A percentile compares a stretch with the other conserved stretches of the same genome.
Evolutionary conservation across 176 grass and related monocot species (phyloP).

Genomic region (Luzula sylvatica): DNA sequence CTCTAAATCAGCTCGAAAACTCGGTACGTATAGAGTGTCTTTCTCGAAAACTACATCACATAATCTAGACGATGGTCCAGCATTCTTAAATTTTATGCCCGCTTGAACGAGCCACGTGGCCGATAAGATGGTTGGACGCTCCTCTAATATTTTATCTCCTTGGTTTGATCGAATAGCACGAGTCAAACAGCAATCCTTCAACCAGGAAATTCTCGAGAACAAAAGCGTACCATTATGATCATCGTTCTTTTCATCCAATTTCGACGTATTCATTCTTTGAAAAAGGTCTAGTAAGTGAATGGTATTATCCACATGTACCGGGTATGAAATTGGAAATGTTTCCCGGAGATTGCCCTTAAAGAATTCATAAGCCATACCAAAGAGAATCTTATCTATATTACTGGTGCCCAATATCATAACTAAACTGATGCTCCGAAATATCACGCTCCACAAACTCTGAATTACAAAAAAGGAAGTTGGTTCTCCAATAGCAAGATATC

Average conservation of each 20-base stretch:
- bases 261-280: too few relatives aligned
- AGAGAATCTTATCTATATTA: too few relatives aligned
- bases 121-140: too few relatives aligned
- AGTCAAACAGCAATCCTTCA: too few relatives aligned
- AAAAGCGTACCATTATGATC: too few relatives aligned
- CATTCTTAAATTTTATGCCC: conserved; percentile 2
- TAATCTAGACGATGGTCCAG: neutral
- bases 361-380: too few relatives aligned
- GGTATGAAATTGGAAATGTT: neutral
- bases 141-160: too few relatives aligned
- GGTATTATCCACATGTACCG: neutral
- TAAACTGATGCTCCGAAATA: neutral
- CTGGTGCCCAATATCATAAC: too few relatives aligned
- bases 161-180: too few relatives aligned
- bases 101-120: conserved; percentile 2
- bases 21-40: neutral
- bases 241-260: too few relatives aligned
- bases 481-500: conserved; percentile 17
- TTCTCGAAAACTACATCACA: neutral
- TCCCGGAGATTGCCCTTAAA: too few relatives aligned
- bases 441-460: neutral
- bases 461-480: conserved; percentile 20
- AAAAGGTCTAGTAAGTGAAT: conserved; percentile 16
- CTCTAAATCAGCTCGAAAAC: neutral
- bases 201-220: too few relatives aligned